Evolutionary conservation across 352 stramenopile species (phyloP), one percentile per base, ranked within the genome.

Genomic region (Phytopythium montanum): DNA sequence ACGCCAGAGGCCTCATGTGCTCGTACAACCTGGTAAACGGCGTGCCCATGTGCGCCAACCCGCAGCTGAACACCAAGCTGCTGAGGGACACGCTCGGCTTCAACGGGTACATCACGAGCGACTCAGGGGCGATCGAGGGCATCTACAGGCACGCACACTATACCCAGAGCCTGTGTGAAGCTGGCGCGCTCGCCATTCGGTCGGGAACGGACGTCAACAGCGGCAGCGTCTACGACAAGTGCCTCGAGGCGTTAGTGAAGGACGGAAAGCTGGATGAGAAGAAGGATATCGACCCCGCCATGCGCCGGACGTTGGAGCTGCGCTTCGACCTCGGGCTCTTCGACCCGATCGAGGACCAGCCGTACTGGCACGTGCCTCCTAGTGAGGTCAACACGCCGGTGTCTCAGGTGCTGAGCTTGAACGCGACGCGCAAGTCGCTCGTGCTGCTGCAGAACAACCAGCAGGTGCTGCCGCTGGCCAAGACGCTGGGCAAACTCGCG

Each of bases 11-110:
- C 7, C 59, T 98, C 64, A 99, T 99, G 96, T 99, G 96, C 74
- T 95, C 85, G 44, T 99, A 99, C 81, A 99, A 99, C 64, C 86
- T 84, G 39, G 65, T 99, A 5, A 98, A 98, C 64, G 93, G 94
- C 19, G 70, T 97, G 34, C 96, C 96, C 4, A 87, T 93, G 61
- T 99, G 96, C 67, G 85, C 91, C 3, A 97, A 98, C 65, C 55
- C 78, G 13, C 68, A 77, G 25, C 73, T 98, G 18, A 75, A 74
- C 50, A 85, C 80, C 13, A 68, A 81, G 16, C 54, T 94, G 16
- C 61, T 98, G 28, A 73, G 95, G 18, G 66, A 87, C 3, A 58
- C 68, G 19, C 92, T 95, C 64, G 77, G 80, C 12, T 98, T 97
- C 61, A 75, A 97, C 42, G 95, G 91, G n/a, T 98, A 98, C 70